phyloP scores from a whole-genome alignment of 2,329 filamentous ascomycete genomes.

The Cladosporium sp. region DNA sequence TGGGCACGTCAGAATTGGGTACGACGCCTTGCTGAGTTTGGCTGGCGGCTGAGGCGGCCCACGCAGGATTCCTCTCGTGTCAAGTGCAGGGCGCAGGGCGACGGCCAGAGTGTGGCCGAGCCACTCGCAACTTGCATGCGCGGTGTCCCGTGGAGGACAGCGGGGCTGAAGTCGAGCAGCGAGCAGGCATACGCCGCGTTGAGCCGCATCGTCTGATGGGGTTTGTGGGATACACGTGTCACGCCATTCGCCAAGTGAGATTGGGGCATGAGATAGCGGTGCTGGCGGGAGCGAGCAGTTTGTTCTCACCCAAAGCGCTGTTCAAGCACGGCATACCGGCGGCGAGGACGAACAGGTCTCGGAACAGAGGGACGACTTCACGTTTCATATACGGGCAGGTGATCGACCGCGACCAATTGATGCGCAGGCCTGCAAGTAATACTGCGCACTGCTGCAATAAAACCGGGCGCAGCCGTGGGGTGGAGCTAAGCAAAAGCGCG shows the following conservation, averaged over 20 bases:
- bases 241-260: neutral
- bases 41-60: conserved; percentile 1
- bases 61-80: neutral
- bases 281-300: neutral
- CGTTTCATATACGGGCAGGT: conserved; percentile 4
- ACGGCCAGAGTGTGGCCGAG: neutral
- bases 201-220: neutral
- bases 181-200: neutral
- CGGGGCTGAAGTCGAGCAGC: neutral
- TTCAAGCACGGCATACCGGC: neutral
- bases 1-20: neutral
- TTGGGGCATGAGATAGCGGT: neutral
- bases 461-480: no score
- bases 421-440: neutral
- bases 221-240: neutral
- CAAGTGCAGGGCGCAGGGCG: neutral
- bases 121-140: neutral
- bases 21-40: neutral
- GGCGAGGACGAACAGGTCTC: neutral
- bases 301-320: neutral
- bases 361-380: neutral
- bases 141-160: conserved; percentile 3
- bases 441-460: neutral
- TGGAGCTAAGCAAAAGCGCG: no score
- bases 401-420: conserved; percentile 6